phyloP scores from a whole-genome alignment of 345 rosid genomes.

The Dipteronia sinensis region DNA sequence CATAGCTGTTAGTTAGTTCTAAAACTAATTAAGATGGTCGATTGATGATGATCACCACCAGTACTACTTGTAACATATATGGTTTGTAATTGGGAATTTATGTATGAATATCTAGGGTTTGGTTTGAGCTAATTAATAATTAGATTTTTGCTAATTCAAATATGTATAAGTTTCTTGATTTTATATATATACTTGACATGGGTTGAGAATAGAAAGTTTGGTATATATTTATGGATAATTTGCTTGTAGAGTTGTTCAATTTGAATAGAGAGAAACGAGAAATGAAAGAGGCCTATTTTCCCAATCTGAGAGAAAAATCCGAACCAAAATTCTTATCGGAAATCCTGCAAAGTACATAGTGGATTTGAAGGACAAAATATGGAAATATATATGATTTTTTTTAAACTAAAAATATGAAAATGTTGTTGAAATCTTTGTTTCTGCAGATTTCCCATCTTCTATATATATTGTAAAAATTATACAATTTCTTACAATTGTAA shows the following conservation, averaged over 20 bases:
- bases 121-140: neutral
- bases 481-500: neutral
- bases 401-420: too few relatives aligned
- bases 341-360: too few relatives aligned
- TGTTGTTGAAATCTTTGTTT: neutral
- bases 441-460: neutral
- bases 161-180: neutral
- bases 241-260: neutral
- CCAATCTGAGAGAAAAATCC: neutral
- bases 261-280: neutral
- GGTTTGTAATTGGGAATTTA: constrained; percentile 12
- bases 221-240: neutral
- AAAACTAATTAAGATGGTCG: neutral
- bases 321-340: neutral
- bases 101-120: constrained; percentile 24
- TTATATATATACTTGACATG: neutral
- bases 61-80: neutral
- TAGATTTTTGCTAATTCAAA: neutral
- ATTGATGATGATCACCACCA: neutral
- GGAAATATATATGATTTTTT: neutral
- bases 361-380: neutral
- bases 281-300: neutral
- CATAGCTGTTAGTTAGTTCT: neutral
- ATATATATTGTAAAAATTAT: too few relatives aligned
- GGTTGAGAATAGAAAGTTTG: neutral